Base-by-base conservation (phyloP, 1,284 basidiomycete genomes). In the Irpex sp. region DNA sequence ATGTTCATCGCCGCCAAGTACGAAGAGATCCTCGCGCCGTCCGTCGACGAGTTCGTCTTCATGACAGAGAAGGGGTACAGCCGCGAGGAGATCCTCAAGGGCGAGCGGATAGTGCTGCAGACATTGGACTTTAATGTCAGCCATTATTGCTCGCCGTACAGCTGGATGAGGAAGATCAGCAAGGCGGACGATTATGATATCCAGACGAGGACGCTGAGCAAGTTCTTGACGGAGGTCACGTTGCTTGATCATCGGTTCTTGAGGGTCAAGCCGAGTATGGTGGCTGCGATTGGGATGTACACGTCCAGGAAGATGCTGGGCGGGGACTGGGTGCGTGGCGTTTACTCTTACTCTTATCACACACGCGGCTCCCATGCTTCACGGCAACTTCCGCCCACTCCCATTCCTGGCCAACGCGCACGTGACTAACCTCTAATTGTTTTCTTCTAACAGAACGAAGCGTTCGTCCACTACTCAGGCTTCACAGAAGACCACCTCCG, bases 161-260 rank as follows among this genome's bases (percentile, higher is more conserved):
- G 93, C 74, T 99, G 97, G 97, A 95, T 99, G 81, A 89, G 97
- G 67, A 90, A 92, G 71, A 99, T 99, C 77, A 97, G 94, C 81
- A 98, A 97, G 77, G 97, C 97, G 33, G 97, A 99, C 79, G 94
- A 98, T 77, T 99, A 99, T 75, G 95, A 99, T 75, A 91, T 99
- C 70, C 97, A 98, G 76, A 99, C 97, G 5, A 83, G 97, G 64
- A 99, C 97, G 9, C 80, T 99, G 62, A 92, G 93, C 82, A 99
- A 99, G 78, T 99, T 98, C 83, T 79, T 99, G 74, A 97, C 96
- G 73, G 97, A 99, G 78, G 93, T 97, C 56, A 97, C 95, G 6
- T 81, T 99, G 59, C 81, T 99, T 64, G 97, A 99, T 75, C 79
- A 97, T 73, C 89, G 93, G 51, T 99, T 99, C 85, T 77, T 99